Conservation (phyloP, 768 basidiomycete species). For the Galerina sulciceps region DNA sequence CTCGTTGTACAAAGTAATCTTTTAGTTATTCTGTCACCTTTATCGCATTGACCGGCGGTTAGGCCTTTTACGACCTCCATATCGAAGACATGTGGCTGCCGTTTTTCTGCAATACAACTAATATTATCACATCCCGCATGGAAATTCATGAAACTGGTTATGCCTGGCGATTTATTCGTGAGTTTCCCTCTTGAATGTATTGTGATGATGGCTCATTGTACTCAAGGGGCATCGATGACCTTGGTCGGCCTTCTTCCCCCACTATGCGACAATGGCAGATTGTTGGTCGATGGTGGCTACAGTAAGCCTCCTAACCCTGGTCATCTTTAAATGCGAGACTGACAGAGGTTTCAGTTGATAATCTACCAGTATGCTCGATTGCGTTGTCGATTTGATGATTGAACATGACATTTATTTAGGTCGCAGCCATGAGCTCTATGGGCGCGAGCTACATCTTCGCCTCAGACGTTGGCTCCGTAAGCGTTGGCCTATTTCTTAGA, state of each 20-base stretch:
- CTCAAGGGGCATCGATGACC: conserved; percentile 92
- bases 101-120: conserved; percentile 97
- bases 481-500: conserved; percentile 25
- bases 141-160: conserved; percentile 99
- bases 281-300: conserved; percentile 91
- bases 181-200: conserved; percentile 17
- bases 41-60: conserved; percentile 8
- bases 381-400: neutral
- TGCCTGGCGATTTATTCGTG: conserved; percentile 94
- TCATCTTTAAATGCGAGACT: neutral
- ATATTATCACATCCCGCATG: conserved; percentile 95
- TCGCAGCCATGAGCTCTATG: conserved; percentile 89
- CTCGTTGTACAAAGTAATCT: conserved; percentile 81
- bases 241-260: conserved; percentile 94
- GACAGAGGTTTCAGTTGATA: conserved; percentile 65
- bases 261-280: conserved; percentile 90
- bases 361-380: conserved; percentile 67
- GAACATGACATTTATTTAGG: conserved; percentile 45
- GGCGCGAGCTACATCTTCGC: conserved; percentile 92
- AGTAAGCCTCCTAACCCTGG: conserved; percentile 49
- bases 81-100: conserved; percentile 99
- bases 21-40: neutral
- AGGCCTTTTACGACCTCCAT: conserved; percentile 93
- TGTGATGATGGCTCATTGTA: conserved; percentile 7
- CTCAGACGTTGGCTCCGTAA: conserved; percentile 87